phyloP scores from a whole-genome alignment of 805 yeast species.

The Candida sithepensis region DNA sequence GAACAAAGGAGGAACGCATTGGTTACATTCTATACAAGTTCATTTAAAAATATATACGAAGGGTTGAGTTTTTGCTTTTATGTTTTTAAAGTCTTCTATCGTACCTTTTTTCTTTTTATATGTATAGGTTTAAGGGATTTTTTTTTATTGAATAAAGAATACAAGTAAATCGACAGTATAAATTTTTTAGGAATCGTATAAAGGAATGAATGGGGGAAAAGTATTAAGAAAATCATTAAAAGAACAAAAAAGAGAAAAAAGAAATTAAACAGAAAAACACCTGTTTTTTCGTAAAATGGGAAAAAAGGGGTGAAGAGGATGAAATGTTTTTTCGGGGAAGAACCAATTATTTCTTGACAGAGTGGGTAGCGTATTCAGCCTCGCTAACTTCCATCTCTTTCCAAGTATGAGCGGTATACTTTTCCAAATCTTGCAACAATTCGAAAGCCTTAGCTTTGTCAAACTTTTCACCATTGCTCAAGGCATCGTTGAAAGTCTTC shows the following conservation, averaged over 20 bases:
- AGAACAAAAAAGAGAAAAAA: background rate
- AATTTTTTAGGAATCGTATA: no score
- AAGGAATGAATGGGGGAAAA: no score
- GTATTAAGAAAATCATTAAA: background rate
- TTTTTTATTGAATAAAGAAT: no score
- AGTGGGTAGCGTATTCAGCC: conserved; percentile 22
- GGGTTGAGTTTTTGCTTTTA: no score
- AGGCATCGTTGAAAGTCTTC: conserved; percentile 20
- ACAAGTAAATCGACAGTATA: no score
- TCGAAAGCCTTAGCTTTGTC: conserved; percentile 35
- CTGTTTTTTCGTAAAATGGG: background rate
- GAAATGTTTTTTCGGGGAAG: background rate
- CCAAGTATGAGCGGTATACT: conserved; percentile 28
- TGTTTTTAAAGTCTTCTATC: no score
- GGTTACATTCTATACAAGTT: no score
- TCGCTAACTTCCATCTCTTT: conserved; percentile 32
- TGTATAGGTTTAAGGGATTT: no score
- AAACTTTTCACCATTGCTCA: conserved; percentile 28
- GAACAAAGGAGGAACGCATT: no score
- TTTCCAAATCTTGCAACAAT: conserved; percentile 29
- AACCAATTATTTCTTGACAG: background rate
- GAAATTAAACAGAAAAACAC: background rate
- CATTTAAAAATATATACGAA: no score
- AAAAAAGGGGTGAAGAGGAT: background rate
- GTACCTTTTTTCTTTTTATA: no score